These are phyloP conservation scores for Psilocybe subaeruginosa DNA, from an alignment of 768 basidiomycete genomes.

Conservation along the genomic window DNA sequence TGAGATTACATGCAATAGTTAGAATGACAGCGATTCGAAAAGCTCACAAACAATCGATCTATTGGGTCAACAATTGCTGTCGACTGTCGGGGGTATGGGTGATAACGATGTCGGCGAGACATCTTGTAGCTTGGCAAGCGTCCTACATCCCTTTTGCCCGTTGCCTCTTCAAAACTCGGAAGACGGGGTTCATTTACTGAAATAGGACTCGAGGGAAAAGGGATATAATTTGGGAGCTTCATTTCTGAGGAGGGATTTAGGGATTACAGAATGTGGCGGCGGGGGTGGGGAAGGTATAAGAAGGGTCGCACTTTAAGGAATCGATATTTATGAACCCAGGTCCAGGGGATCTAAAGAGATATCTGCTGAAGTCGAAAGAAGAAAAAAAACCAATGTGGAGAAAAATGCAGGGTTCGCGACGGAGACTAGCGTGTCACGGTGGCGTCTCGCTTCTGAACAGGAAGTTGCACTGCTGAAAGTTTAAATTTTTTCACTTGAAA, in stretches of 20 bases:
- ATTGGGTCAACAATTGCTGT: neutral
- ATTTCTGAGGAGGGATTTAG: neutral
- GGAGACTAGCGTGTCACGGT: constrained; percentile 5
- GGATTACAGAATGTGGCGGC: neutral
- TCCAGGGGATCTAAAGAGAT: neutral
- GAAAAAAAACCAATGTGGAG: neutral
- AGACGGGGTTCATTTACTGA: neutral
- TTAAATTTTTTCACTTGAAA: neutral
- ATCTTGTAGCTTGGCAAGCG: constrained; percentile 13
- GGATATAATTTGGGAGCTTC: neutral
- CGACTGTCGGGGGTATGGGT: constrained; percentile 7
- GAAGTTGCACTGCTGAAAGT: neutral
- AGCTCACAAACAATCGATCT: constrained; percentile 2
- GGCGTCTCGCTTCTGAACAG: constrained; percentile 6
- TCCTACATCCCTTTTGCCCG: neutral
- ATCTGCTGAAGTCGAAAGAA: neutral
- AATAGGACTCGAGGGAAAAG: neutral
- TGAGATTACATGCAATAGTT: neutral
- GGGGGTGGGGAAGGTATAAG: neutral
- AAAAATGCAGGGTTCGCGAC: neutral
- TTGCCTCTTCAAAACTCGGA: constrained; percentile 14
- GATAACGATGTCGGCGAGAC: constrained; percentile 1
- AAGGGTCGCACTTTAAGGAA: neutral
- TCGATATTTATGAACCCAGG: neutral
- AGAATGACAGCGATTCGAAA: neutral